A percentile compares a stretch with the other conserved stretches of the same genome.
Conservation (phyloP, 2,329 filamentous ascomycete genomes). For the Fusarium sp. region DNA sequence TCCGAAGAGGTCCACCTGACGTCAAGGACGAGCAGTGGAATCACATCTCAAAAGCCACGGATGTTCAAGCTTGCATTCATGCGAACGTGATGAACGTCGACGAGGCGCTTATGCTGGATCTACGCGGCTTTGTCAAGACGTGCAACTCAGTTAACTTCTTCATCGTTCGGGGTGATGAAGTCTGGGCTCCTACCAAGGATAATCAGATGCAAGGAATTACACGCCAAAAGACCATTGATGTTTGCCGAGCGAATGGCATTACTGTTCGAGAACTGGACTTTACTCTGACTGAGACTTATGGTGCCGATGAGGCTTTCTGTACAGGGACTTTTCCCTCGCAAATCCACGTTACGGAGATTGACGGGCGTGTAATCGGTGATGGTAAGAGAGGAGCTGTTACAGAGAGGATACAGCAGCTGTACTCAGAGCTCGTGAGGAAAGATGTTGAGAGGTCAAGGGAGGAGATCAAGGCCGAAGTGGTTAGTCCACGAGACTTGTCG, state of each 20-base stretch:
- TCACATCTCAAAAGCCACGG: constrained; percentile 1
- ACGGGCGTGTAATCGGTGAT: neutral
- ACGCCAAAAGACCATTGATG: neutral
- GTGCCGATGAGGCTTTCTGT: neutral
- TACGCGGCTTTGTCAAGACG: neutral
- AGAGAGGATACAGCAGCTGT: neutral
- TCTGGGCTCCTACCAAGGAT: constrained; percentile 5
- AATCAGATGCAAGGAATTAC: constrained; percentile 17
- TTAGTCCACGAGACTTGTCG: neutral
- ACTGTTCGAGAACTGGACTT: neutral
- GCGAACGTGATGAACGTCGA: constrained; percentile 7
- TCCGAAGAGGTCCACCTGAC: neutral
- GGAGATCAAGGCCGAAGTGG: neutral
- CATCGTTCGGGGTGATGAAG: neutral
- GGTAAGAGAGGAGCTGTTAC: neutral
- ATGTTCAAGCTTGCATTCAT: neutral
- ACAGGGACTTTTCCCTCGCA: neutral
- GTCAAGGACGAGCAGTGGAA: constrained; percentile 14
- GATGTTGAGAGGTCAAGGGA: neutral
- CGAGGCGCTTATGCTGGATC: neutral
- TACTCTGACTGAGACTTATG: neutral
- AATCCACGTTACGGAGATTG: neutral
- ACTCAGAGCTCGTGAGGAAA: neutral
- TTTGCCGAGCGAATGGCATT: neutral
- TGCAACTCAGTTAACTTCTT: constrained; percentile 18